Evolutionary conservation across 371 early-diverging fungal species (phyloP), one percentile per base, ranked within the genome.

Genomic region (Syncephalastrum racemosum): DNA sequence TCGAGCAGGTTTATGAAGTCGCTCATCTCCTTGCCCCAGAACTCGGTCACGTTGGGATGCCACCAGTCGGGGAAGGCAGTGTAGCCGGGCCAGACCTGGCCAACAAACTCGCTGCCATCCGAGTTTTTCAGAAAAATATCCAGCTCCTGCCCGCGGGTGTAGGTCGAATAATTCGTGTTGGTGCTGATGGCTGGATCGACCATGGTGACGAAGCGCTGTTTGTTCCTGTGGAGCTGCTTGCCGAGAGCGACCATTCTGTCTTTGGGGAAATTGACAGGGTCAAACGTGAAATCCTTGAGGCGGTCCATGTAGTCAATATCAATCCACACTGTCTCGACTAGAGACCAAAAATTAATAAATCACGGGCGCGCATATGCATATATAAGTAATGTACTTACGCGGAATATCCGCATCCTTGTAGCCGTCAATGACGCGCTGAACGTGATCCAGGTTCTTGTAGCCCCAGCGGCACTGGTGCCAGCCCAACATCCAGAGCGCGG

Each of bases 381-480:
- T 16, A 53, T 50, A 20, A 19, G 10, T n/a, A 6, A 8, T 18
- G 8, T 12, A 59, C 59, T 89, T 89, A 46, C 88, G 62, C 1
- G 90, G 90, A 47, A 90, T 77, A 6, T 66, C 50, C 50, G 73
- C 63, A 45, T 76, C 70, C 18, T 70, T 67, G 61, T 83, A 82
- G 14, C 70, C 70, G 2, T 58, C 57, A 25, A 79, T 76, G 14
- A 86, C 81, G 6, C 67, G 46, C 40, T 76, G 60, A 44, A 88
- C 84, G 23, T 81, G 79, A 7, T 73, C 71, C 54, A 87, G 67
- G 60, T 74, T 78, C 1, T 68, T 49, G 64, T 87, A 90, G 43
- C 88, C 90, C 66, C 80, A 90, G 49, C 89, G 80, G 54, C 83
- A 88, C 53, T 90, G 90, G 53, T 90, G 89, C 54, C 73, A 82